Base-by-base conservation (phyloP, 306 rosid genomes). In the Mucuna pruriens region DNA sequence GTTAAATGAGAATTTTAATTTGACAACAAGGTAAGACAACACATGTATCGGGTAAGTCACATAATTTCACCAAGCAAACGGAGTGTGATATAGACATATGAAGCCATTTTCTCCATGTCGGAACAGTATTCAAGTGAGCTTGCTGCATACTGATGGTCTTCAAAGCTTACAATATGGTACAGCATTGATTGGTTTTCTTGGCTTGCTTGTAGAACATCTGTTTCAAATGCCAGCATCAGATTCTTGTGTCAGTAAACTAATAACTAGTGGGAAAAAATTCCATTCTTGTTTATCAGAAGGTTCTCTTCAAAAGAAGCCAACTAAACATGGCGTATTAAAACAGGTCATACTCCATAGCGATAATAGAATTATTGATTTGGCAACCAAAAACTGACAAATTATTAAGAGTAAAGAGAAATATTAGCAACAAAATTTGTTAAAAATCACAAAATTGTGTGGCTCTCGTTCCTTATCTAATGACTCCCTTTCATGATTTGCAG, bases 151-250 rank as follows among this genome's bases (percentile, higher is more conserved):
- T 63, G 69, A 80, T 46, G 16, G 31, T 10, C 75, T 57, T 81
- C 29, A 73, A 77, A 83, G 85, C 85, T 93, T 87, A 96, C 85
- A 96, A 83, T 82, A 96, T 84, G 58, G 91, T 84, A 90, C 99
- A 96, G 71, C 99, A 96, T 78, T 86, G 90, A 67, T 93, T 96
- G 81, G 99, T 87, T 90, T 96, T 87, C 25, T 96, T 96, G 0
- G 99, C 98, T 83, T 93, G 98, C 83, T 93, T 96, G 93, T 96
- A 96, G 91, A 96, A 96, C 99, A 96, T 93, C 98, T 96, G 98
- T 89, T 88, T 51, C 90, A 88, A 81, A 68, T 80, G 54, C 68
- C 73, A 17, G 17, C 62, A 72, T 70, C 61, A 74, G 76, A 40
- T 81, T 58, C 36, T 51, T 72, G 66, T 7, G 63, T 83, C 83